Conservation (phyloP, 1,139 yeast species). For the Meyerozyma sp. region DNA sequence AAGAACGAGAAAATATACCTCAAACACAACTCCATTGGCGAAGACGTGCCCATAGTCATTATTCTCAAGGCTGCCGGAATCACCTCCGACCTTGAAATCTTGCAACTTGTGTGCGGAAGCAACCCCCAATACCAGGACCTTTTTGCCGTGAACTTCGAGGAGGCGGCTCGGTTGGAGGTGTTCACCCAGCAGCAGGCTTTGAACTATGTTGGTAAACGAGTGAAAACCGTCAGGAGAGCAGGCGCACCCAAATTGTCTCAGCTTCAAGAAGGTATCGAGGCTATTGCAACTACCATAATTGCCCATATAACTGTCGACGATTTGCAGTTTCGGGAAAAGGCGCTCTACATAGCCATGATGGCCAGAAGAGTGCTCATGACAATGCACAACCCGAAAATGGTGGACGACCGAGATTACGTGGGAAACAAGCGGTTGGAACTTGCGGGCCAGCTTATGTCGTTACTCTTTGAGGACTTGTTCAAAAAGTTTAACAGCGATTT, state of each 20-base stretch:
- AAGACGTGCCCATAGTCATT: conserved; percentile 91
- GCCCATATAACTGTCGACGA: conserved; percentile 89
- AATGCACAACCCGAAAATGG: conserved; percentile 90
- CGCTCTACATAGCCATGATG: conserved; percentile 92
- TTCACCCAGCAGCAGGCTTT: conserved; percentile 93
- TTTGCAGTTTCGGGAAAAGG: conserved; percentile 88
- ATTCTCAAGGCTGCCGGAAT: conserved; percentile 94
- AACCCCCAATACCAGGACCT: conserved; percentile 85
- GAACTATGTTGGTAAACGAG: conserved; percentile 84
- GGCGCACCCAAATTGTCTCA: conserved; percentile 76
- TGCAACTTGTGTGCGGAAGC: conserved; percentile 90
- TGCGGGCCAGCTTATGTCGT: conserved; percentile 95
- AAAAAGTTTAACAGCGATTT: conserved; percentile 93
- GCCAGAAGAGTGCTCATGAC: conserved; percentile 95
- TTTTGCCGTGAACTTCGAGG: conserved; percentile 91
- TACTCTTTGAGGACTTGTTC: conserved; percentile 92
- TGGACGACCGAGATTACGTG: conserved; percentile 96
- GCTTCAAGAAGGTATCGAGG: conserved; percentile 94
- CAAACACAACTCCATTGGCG: conserved; percentile 91
- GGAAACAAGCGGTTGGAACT: conserved; percentile 96
- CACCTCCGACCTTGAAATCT: conserved; percentile 85
- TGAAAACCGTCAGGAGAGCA: conserved; percentile 84
- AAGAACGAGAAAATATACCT: conserved; percentile 85
- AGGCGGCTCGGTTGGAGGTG: conserved; percentile 79
- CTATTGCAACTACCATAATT: conserved; percentile 91